These are phyloP conservation scores for Inga oerstediana DNA, from an alignment of 306 rosid species.

Conservation along the genomic window DNA sequence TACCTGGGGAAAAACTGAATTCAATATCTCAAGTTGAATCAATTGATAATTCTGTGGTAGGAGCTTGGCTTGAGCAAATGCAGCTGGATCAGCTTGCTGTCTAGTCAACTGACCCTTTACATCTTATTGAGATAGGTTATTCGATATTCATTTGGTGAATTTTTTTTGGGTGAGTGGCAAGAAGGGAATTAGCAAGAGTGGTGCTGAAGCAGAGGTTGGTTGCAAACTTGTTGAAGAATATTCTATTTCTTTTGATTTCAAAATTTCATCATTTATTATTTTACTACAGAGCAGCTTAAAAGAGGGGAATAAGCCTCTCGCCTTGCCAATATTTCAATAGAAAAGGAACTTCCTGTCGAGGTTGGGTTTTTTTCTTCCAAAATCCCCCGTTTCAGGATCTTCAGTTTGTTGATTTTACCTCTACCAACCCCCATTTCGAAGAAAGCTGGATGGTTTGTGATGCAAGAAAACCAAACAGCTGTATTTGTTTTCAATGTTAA, in stretches of 20 bases:
- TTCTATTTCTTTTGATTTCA: slow-evolving; percentile 28
- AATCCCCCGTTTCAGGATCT: slow-evolving; percentile 29
- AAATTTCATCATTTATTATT: slow-evolving; percentile 44
- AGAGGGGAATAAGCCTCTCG: slow-evolving; percentile 37
- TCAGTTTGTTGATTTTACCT: slow-evolving; percentile 11
- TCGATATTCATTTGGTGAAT: slow-evolving; percentile 46
- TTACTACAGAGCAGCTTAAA: slow-evolving; percentile 39
- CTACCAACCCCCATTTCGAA: not conserved
- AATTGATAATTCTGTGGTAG: slow-evolving; percentile 75
- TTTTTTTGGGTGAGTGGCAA: slow-evolving; percentile 34
- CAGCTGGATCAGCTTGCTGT: slow-evolving; percentile 83
- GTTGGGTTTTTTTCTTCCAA: slow-evolving; percentile 40
- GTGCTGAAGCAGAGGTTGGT: slow-evolving; percentile 38
- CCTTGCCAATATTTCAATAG: slow-evolving; percentile 33
- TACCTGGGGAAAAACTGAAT: slow-evolving; percentile 60
- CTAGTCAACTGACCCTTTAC: slow-evolving; percentile 52
- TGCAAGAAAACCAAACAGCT: slow-evolving; percentile 41
- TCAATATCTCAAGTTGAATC: slow-evolving; percentile 65
- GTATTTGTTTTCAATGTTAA: slow-evolving; percentile 33
- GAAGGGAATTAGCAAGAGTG: slow-evolving; percentile 21
- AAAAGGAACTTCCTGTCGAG: slow-evolving; percentile 40
- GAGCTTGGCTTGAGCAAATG: slow-evolving; percentile 96
- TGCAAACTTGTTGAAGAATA: slow-evolving; percentile 30
- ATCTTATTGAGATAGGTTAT: slow-evolving; percentile 48
- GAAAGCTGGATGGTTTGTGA: slow-evolving; percentile 32